Conservation (phyloP, 1,139 yeast species). For the Pichia sp. region DNA sequence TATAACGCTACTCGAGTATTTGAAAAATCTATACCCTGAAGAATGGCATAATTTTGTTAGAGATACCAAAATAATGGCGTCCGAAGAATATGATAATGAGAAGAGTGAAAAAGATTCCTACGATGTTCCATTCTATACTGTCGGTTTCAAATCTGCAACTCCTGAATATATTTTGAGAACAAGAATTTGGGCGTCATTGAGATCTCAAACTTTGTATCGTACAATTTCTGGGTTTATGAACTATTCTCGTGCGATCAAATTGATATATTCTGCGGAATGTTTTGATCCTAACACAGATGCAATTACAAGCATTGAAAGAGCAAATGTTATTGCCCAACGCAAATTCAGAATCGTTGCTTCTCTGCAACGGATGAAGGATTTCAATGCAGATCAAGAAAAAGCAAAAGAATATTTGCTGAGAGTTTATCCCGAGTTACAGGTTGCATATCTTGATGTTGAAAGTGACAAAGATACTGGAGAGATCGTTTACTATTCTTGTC, state of each 20-base stretch:
- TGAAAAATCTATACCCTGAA: slow-evolving; percentile 95
- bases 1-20: slow-evolving; percentile 90
- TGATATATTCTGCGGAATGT: slow-evolving; percentile 95
- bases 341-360: slow-evolving; percentile 95
- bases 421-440: slow-evolving; percentile 97
- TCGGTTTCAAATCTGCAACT: slow-evolving; percentile 45
- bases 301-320: slow-evolving; percentile 95
- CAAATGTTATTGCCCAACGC: slow-evolving; percentile 98
- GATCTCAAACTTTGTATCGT: slow-evolving; percentile 49
- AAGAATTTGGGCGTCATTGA: slow-evolving; percentile 50
- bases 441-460: slow-evolving; percentile 96
- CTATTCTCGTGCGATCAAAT: slow-evolving; percentile 94
- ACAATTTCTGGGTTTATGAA: slow-evolving; percentile 54
- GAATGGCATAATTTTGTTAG: slow-evolving; percentile 99
- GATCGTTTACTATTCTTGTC: slow-evolving; percentile 92
- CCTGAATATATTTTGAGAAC: slow-evolving; percentile 48
- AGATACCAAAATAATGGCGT: slow-evolving; percentile 95
- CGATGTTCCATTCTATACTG: slow-evolving; percentile 92
- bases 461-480: slow-evolving; percentile 89
- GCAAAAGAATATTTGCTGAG: slow-evolving; percentile 95
- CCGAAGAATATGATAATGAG: slow-evolving; percentile 50
- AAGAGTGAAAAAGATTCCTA: slow-evolving; percentile 52
- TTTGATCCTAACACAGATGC: slow-evolving; percentile 78
- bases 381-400: slow-evolving; percentile 95
- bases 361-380: slow-evolving; percentile 96